Percentiles rank a stretch among this genome's conserved stretches.
These are phyloP conservation scores for Cercospora sp. DNA, from an alignment of 2,329 filamentous ascomycete species.

Conservation along the genomic window DNA sequence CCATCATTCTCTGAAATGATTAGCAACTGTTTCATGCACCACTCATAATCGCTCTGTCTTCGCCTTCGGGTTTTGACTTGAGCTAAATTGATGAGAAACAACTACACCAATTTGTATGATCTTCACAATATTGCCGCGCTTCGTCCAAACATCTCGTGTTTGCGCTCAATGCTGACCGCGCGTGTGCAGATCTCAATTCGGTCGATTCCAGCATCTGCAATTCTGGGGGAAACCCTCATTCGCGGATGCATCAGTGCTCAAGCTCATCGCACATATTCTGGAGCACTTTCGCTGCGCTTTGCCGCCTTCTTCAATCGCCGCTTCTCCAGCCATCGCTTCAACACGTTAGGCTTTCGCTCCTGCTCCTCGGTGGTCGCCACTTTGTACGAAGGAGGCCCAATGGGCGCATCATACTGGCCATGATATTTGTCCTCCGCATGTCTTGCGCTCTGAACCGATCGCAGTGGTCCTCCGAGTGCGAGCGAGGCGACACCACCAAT, in stretches of 20 bases:
- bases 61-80: conserved; percentile 16
- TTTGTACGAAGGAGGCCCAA: conserved; percentile 25
- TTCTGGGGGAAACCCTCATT: background rate
- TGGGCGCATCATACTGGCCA: conserved; percentile 26
- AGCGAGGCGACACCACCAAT: conserved; percentile 19
- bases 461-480: conserved; percentile 20
- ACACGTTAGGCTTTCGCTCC: conserved; percentile 13
- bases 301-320: conserved; percentile 22
- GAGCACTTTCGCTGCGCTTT: conserved; percentile 17
- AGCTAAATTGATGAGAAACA: conserved; percentile 17
- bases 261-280: conserved; percentile 13
- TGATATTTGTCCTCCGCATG: conserved; percentile 15
- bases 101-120: conserved; percentile 20
- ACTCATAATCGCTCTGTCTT: conserved; percentile 16
- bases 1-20: conserved; percentile 7
- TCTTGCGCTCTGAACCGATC: background rate
- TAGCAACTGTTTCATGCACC: conserved; percentile 20
- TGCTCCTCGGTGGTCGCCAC: conserved; percentile 12
- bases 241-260: background rate
- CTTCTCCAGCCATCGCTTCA: conserved; percentile 27
- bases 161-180: background rate
- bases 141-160: background rate
- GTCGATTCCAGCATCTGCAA: background rate
- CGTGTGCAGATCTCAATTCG: background rate
- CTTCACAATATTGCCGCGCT: conserved; percentile 1